Conservation (phyloP, 495 filamentous ascomycete species). For the Penicillium tannophilum region DNA sequence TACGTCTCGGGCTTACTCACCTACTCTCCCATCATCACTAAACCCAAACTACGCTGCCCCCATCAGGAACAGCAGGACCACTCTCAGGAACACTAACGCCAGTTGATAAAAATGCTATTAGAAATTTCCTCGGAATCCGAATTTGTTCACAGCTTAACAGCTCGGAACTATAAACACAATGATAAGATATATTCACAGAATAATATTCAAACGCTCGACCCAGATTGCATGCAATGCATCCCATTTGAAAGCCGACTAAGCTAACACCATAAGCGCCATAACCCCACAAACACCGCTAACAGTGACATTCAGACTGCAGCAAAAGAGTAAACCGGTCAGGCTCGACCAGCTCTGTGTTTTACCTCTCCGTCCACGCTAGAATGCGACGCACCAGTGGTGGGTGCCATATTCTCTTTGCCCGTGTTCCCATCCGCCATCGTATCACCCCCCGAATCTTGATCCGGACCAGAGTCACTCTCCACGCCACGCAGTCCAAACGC, state of each 20-base stretch:
- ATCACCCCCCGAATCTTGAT: not conserved
- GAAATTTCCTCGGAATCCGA: slow-evolving; percentile 11
- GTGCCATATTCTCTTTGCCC: slow-evolving; percentile 19
- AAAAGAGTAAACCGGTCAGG: slow-evolving; percentile 12
- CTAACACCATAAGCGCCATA: slow-evolving; percentile 16
- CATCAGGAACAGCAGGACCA: too few species aligned
- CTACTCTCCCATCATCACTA: too few species aligned
- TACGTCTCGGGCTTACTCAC: too few species aligned
- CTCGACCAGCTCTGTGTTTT: slow-evolving; percentile 18
- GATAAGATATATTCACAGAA: not conserved
- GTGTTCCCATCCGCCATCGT: not conserved
- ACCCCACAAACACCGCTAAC: not conserved
- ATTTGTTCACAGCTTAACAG: slow-evolving; percentile 6
- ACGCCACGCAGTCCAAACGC: slow-evolving; percentile 48
- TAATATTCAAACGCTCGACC: not conserved
- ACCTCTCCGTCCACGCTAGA: slow-evolving; percentile 14
- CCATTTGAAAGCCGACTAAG: not conserved
- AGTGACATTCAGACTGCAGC: not conserved
- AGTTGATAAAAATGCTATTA: not conserved
- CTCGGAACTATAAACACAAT: slow-evolving; percentile 9
- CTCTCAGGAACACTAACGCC: too few species aligned
- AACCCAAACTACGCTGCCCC: too few species aligned
- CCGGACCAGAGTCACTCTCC: slow-evolving; percentile 14
- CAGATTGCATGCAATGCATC: not conserved
- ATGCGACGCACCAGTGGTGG: slow-evolving; percentile 8